phyloP scores from a whole-genome alignment of 371 early-diverging fungal genomes.

The Batkoa obscura region DNA sequence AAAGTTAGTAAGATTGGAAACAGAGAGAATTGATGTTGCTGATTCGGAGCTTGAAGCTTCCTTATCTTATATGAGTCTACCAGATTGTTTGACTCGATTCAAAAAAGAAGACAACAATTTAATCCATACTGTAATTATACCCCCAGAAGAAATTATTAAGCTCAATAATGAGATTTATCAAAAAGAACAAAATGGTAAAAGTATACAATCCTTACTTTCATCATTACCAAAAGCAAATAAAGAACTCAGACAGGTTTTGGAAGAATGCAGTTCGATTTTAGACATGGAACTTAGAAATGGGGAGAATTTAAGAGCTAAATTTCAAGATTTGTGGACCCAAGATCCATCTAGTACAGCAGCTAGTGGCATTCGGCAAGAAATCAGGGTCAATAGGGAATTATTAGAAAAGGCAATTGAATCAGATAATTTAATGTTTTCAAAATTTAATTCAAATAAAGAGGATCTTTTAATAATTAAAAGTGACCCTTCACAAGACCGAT shows the following conservation, averaged over 20 bases:
- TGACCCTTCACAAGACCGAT: slow-evolving; percentile 30
- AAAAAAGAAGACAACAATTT: slow-evolving; percentile 20
- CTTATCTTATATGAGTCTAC: slow-evolving; percentile 69
- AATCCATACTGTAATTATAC: slow-evolving; percentile 28
- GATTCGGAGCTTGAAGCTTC: slow-evolving; percentile 72
- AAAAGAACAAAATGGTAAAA: slow-evolving; percentile 17
- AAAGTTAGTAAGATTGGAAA: slow-evolving; percentile 59
- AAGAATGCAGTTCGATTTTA: slow-evolving; percentile 21
- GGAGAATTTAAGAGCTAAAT: slow-evolving; percentile 25
- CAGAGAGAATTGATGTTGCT: slow-evolving; percentile 53
- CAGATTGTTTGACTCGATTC: slow-evolving; percentile 51
- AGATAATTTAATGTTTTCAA: slow-evolving; percentile 37
- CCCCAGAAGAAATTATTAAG: slow-evolving; percentile 35
- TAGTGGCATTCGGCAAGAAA: slow-evolving; percentile 48
- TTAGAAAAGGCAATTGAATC: slow-evolving; percentile 58
- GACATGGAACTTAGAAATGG: background rate
- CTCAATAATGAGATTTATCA: slow-evolving; percentile 37
- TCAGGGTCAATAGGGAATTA: slow-evolving; percentile 51
- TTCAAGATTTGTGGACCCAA: slow-evolving; percentile 66
- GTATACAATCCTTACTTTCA: slow-evolving; percentile 30
- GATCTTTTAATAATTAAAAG: slow-evolving; percentile 32
- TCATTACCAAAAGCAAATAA: slow-evolving; percentile 34
- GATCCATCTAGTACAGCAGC: slow-evolving; percentile 57
- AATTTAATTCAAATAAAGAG: slow-evolving; percentile 27
- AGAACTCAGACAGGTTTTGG: slow-evolving; percentile 34